phyloP scores from a whole-genome alignment of 208 protist species.

The Crithidia bombi region DNA sequence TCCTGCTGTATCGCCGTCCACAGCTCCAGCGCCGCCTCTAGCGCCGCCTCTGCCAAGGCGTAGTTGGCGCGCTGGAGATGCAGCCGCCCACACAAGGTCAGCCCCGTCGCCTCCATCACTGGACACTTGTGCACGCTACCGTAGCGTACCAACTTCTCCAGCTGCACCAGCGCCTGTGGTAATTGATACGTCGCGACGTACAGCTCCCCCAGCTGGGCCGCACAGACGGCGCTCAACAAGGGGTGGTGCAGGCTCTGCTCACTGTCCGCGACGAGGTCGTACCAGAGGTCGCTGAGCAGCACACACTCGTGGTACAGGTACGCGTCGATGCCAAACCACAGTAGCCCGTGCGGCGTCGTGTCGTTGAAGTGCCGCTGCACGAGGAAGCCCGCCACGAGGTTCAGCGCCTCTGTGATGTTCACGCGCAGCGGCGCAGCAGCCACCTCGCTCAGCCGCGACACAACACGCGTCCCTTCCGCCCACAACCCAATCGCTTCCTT shows the following conservation, averaged over 20 bases:
- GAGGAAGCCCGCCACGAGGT: constrained; percentile 70
- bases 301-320: constrained; percentile 88
- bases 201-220: constrained; percentile 81
- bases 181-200: constrained; percentile 87
- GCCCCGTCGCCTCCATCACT: constrained; percentile 70
- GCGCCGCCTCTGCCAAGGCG: constrained; percentile 66
- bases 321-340: constrained; percentile 51
- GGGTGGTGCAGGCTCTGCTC: constrained; percentile 68
- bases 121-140: constrained; percentile 38
- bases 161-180: constrained; percentile 64
- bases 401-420: constrained; percentile 62
- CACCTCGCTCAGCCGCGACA: constrained; percentile 58
- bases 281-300: constrained; percentile 85
- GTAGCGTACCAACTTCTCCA: constrained; percentile 53
- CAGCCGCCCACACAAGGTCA: constrained; percentile 74
- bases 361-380: constrained; percentile 62
- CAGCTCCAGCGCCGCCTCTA: constrained; percentile 54
- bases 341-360: constrained; percentile 30
- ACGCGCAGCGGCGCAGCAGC: constrained; percentile 44
- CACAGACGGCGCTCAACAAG: constrained; percentile 62
- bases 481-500: constrained; percentile 88
- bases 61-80: constrained; percentile 83
- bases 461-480: constrained; percentile 61
- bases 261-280: constrained; percentile 58
- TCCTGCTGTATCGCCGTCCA: constrained; percentile 44